Base-by-base conservation (phyloP, 352 stramenopile species). In the Phytophthora litchii region DNA sequence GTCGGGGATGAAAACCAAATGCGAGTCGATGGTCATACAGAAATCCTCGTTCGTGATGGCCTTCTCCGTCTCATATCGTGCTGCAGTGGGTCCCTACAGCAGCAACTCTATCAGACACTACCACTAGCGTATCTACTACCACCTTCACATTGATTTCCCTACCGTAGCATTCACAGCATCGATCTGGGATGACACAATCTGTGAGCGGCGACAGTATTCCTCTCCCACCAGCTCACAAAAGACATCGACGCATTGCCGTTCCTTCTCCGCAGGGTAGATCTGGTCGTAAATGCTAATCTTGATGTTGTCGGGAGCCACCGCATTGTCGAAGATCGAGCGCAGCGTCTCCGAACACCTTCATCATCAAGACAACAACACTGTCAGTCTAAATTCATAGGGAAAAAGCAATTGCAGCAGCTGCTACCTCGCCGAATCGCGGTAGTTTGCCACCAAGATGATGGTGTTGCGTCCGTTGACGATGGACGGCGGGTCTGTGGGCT, bases 401-500 rank as follows among this genome's bases (percentile, higher is more conserved):
- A 34, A 3, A 7, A 12, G 6, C 10, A 1, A 34, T 34, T 34
- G 29, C 29, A 34, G 29, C 10, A 2, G 29, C 10, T 9, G 10
- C 10, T 42, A 90, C 61, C 84, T 82, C 16, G 71, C 75, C 35
- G 81, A 89, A 60, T 93, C 84, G n/a, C 84, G 80, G 72, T 91
- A 93, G 56, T 91, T 93, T 61, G 84, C 81, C 23, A 91, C 76
- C 16, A 93, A 65, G 32, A 93, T 68, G 70, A 93, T 93, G 36
- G 81, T 91, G 21, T 62, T 70, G n/a, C 84, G 81, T 16, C 71
- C 76, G 17, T 87, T 85, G 29, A 91, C 59, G 27, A 85, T 69
- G 2, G 70, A 77, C 0, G 51, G 71, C 10, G 68, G 62, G 1
- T 59, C 40, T 19, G 60, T 64, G n/a, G 58, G 44, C 36, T 67